Conservation (phyloP, 31 red algal species). For the Endocladia muricata region DNA sequence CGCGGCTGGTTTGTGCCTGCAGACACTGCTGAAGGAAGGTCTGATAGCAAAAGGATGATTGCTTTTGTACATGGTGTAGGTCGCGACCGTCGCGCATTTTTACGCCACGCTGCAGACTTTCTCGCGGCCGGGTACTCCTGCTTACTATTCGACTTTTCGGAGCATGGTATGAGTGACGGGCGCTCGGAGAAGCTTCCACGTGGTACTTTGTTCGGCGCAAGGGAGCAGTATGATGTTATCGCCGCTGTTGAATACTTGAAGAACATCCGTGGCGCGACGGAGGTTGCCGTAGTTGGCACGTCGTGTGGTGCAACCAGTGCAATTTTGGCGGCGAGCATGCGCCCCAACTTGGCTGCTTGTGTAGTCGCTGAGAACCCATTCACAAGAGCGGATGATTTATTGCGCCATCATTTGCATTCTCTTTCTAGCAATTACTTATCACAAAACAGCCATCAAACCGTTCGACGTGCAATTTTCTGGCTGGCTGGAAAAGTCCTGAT, state of each 20-base stretch:
- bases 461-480: slow-evolving; percentile 75
- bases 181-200: slow-evolving; percentile 22
- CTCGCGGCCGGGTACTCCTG: slow-evolving; percentile 48
- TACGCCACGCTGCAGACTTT: slow-evolving; percentile 71
- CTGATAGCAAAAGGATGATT: slow-evolving; percentile 17
- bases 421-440: slow-evolving; percentile 80
- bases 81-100: slow-evolving; percentile 84
- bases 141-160: slow-evolving; percentile 89
- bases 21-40: not conserved
- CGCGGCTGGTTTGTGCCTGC: slow-evolving; percentile 87
- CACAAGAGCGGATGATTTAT: slow-evolving; percentile 71
- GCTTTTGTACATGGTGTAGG: slow-evolving; percentile 93
- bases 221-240: slow-evolving; percentile 87
- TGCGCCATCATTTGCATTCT: slow-evolving; percentile 73
- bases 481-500: slow-evolving; percentile 74
- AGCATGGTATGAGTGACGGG: slow-evolving; percentile 81
- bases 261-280: slow-evolving; percentile 5
- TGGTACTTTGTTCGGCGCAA: slow-evolving; percentile 77
- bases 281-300: slow-evolving; percentile 79
- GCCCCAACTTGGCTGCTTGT: slow-evolving; percentile 36
- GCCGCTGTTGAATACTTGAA: slow-evolving; percentile 72
- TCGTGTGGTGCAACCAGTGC: slow-evolving; percentile 86
- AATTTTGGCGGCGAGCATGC: slow-evolving; percentile 66
- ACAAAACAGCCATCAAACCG: slow-evolving; percentile 75
- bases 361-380: slow-evolving; percentile 96